Conservation (phyloP, 108 stramenopile genomes). For the Nitzschia sp. region DNA sequence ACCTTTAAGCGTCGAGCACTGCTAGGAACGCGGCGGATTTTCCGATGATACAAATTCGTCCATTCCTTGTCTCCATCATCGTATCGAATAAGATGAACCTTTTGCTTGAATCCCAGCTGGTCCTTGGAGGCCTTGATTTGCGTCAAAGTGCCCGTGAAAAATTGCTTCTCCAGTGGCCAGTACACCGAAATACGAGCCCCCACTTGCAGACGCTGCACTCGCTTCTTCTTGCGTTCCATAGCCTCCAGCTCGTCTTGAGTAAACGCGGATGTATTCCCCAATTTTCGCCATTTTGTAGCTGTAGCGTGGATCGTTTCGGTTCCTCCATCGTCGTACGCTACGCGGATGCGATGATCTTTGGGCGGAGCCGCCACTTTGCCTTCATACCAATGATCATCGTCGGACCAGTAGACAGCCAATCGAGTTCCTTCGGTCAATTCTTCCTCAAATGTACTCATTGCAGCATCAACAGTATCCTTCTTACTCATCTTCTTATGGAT, state of each 20-base stretch:
- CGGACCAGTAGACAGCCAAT: slow-evolving; percentile 6
- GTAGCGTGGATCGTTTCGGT: background rate
- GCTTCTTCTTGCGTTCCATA: background rate
- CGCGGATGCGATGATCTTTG: background rate
- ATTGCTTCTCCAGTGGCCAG: slow-evolving; percentile 4
- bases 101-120: background rate
- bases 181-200: background rate
- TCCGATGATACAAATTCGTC: background rate
- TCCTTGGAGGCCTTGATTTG: background rate
- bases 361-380: background rate
- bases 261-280: background rate
- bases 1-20: background rate
- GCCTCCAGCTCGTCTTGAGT: background rate
- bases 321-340: slow-evolving; percentile 7
- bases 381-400: slow-evolving; percentile 16
- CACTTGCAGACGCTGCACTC: background rate
- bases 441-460: background rate
- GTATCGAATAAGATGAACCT: background rate
- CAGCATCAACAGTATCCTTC: too few species aligned
- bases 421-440: background rate
- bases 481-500: too few species aligned
- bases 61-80: slow-evolving; percentile 11
- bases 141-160: background rate
- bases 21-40: background rate
- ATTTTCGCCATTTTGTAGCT: background rate